Base-by-base conservation (phyloP, 441 rosid species). In the Raphanus hybrid region DNA sequence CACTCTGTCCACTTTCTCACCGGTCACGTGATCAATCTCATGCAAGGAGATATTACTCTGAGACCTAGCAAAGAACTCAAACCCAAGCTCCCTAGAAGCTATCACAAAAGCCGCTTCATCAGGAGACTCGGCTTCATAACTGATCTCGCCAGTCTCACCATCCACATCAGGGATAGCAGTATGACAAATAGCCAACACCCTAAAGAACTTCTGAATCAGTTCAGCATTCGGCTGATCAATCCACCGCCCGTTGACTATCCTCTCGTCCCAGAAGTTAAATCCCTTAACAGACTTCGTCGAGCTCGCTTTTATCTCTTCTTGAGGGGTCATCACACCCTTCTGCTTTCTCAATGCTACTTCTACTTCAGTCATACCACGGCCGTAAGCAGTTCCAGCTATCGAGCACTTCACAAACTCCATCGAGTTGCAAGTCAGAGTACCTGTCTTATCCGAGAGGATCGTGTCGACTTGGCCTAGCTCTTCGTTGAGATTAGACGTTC, bases 371-470 rank as follows among this genome's bases (percentile, higher is more conserved):
- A 91, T 82, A 39, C 87, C 92, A 6, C 84, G 83, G 0, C 99
- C 99, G 82, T 92, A 96, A 45, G 92, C 84, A 29, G 74, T 81
- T 43, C 98, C 99, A 48, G 90, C 88, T 18, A 95, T 84, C 0
- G 96, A 90, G 75, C 95, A 91, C 82, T 90, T 96, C 75, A 90
- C 93, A 82, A 96, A 93, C 82, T 93, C 99, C 99, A 96, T 96
- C 1, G 90, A 92, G 78, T 96, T 96, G 58, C 99, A 91, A 29
- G 98, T 96, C 84, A 96, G 75, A 78, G 99, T 96, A 50, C 98
- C 97, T 2, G 99, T 96, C 83, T 96, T 96, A 70, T 96, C 99
- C 0, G 99, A 93, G 3, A 96, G 88, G 59, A 96, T 80, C 0
- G 90, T 88, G 65, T 85, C 88, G 10, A 93, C 91, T 85, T 96